phyloP scores from a whole-genome alignment of 192 early-diverging fungal species.

The Linnemannia elongata region DNA sequence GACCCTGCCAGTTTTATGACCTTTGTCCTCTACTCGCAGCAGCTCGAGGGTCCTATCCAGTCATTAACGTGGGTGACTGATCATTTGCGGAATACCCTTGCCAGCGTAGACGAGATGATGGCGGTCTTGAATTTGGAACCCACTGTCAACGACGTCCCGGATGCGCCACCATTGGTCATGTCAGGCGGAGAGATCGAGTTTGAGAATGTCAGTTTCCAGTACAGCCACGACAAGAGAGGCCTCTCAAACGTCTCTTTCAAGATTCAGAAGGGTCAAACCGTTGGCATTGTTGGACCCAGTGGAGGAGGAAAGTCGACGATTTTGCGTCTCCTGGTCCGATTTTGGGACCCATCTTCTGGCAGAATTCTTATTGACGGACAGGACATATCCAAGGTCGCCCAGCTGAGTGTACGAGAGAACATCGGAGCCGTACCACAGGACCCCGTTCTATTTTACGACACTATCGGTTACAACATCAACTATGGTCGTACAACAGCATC shows the following conservation, averaged over 20 bases:
- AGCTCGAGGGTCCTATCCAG: constrained; percentile 80
- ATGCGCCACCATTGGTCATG: constrained; percentile 61
- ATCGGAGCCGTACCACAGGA: constrained; percentile 74
- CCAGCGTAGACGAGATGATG: constrained; percentile 83
- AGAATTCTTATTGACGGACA: constrained; percentile 73
- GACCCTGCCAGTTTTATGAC: constrained; percentile 85
- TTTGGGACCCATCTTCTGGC: constrained; percentile 72
- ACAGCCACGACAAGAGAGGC: constrained; percentile 64
- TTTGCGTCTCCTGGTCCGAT: constrained; percentile 64
- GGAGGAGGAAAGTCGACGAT: constrained; percentile 66
- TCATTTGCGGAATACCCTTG: constrained; percentile 58
- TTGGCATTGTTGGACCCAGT: constrained; percentile 72
- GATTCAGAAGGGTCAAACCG: constrained; percentile 67
- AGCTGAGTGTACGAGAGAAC: constrained; percentile 62
- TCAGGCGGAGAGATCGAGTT: constrained; percentile 67
- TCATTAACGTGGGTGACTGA: background rate
- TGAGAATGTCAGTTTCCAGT: constrained; percentile 73
- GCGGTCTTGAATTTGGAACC: constrained; percentile 64
- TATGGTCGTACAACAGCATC: constrained; percentile 70
- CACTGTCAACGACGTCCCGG: constrained; percentile 61
- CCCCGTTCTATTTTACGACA: constrained; percentile 79
- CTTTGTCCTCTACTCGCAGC: constrained; percentile 80
- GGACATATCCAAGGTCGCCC: constrained; percentile 68
- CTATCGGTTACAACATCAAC: constrained; percentile 74
- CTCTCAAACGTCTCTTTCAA: constrained; percentile 68